Evolutionary conservation across 2,329 filamentous ascomycete species (phyloP).

Genomic region (Dactylella cylindrospora): DNA sequence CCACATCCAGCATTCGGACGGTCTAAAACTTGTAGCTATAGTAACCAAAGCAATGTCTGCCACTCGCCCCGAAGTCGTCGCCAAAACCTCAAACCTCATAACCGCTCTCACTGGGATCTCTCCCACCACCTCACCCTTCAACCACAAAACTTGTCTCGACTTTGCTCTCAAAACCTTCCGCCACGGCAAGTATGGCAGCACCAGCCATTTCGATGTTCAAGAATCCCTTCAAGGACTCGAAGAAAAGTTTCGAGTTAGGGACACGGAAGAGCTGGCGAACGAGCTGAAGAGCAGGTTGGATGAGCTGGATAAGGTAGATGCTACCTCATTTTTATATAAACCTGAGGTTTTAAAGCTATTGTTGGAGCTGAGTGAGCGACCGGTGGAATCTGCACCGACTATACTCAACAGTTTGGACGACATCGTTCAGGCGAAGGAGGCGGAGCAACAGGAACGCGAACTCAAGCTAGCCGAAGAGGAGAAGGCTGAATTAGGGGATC

Average conservation of each 20-base stretch:
- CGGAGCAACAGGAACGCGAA: constrained; percentile 49
- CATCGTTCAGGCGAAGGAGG: constrained; percentile 55
- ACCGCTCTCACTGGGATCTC: constrained; percentile 15
- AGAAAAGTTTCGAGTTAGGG: constrained; percentile 80
- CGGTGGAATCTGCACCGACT: constrained; percentile 66
- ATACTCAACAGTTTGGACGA: constrained; percentile 63
- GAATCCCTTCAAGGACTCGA: constrained; percentile 57
- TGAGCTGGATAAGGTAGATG: constrained; percentile 59
- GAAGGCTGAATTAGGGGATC: constrained; percentile 73
- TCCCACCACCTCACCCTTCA: background rate
- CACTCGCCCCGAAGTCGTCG: constrained; percentile 10
- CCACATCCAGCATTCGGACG: too few species aligned
- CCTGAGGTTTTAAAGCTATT: constrained; percentile 79
- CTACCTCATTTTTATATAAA: constrained; percentile 51
- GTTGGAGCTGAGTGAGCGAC: constrained; percentile 77
- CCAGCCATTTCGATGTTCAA: constrained; percentile 16
- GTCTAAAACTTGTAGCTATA: too few species aligned
- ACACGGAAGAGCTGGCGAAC: constrained; percentile 76
- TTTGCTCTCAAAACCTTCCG: constrained; percentile 25
- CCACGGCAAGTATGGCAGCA: background rate
- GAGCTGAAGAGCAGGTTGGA: constrained; percentile 54
- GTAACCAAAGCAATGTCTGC: too few species aligned
- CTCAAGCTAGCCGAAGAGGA: constrained; percentile 71
- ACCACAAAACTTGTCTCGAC: constrained; percentile 14
- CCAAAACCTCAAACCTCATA: constrained; percentile 15